A percentile compares a stretch with the other conserved stretches of the same genome.
phyloP scores from a whole-genome alignment of 177 flowering plant genomes.

The Telopea speciosissima region DNA sequence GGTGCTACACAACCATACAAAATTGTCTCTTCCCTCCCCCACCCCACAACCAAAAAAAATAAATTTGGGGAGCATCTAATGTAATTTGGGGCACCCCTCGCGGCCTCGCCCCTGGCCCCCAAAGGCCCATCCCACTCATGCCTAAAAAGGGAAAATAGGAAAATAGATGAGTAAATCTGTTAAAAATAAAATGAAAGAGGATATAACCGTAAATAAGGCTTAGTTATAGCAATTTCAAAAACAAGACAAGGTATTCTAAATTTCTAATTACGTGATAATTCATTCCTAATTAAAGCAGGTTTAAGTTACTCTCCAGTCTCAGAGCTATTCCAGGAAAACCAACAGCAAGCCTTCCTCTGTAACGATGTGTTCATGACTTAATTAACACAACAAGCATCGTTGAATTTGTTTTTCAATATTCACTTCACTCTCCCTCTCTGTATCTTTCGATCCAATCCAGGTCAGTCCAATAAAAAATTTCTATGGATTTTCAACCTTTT shows the following conservation, averaged over 20 bases:
- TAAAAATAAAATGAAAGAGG: neutral
- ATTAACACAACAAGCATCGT: constrained; percentile 14
- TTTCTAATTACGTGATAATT: constrained; percentile 8
- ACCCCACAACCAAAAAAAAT: too few relatives aligned
- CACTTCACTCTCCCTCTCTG: constrained; percentile 9
- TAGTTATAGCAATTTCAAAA: neutral
- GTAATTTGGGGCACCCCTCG: too few relatives aligned
- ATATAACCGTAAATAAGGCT: neutral
- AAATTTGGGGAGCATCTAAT: too few relatives aligned
- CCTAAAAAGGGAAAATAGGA: too few relatives aligned
- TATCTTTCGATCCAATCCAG: constrained; percentile 18
- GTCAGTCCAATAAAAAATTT: constrained; percentile 9
- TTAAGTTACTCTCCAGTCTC: neutral
- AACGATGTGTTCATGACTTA: constrained; percentile 12
- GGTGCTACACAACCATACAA: too few relatives aligned
- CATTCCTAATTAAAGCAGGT: constrained; percentile 15
- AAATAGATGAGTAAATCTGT: too few relatives aligned
- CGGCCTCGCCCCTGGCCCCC: too few relatives aligned
- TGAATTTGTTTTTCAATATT: constrained; percentile 13
- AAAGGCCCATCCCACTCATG: too few relatives aligned
- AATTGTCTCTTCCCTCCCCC: too few relatives aligned
- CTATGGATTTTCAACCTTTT: neutral
- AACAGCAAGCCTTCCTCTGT: constrained; percentile 19
- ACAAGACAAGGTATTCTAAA: neutral
- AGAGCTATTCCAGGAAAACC: constrained; percentile 8